Evolutionary conservation across 768 basidiomycete species (phyloP).

Genomic region (Pseudohyphozyma bogoriensis): DNA sequence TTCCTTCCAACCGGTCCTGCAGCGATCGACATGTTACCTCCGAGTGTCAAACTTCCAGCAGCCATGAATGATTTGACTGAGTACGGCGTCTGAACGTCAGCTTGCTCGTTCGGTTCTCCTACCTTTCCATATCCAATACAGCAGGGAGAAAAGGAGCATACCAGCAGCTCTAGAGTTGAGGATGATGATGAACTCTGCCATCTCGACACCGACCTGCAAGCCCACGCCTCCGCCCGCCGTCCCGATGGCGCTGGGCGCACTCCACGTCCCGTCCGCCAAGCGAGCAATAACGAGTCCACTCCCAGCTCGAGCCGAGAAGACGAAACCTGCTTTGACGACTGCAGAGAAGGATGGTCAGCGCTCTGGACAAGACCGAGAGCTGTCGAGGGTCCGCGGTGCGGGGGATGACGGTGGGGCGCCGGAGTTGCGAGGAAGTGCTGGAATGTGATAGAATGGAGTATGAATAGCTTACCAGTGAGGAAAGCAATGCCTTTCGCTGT

Average conservation of each 20-base stretch:
- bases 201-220: conserved; percentile 45
- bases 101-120: not conserved
- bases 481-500: no score
- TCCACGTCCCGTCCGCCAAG: conserved; percentile 56
- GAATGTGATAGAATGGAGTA: not conserved
- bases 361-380: no score
- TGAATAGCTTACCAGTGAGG: not conserved
- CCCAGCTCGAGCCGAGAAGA: conserved; percentile 32
- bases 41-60: conserved; percentile 59
- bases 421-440: not conserved
- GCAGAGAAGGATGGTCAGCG: conserved; percentile 23
- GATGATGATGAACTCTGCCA: conserved; percentile 46
- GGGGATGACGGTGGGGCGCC: not conserved
- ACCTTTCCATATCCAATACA: not conserved
- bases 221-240: conserved; percentile 84
- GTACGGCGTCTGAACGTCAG: not conserved
- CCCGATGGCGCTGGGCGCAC: conserved; percentile 87
- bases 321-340: conserved; percentile 33
- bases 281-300: conserved; percentile 29
- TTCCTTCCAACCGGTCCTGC: conserved; percentile 89
- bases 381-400: no score
- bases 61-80: conserved; percentile 80
- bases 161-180: conserved; percentile 46
- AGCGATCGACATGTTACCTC: conserved; percentile 38
- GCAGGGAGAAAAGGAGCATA: not conserved